Base-by-base conservation (phyloP, 176 grass and related monocot species). In the Triticum dicoccoides region DNA sequence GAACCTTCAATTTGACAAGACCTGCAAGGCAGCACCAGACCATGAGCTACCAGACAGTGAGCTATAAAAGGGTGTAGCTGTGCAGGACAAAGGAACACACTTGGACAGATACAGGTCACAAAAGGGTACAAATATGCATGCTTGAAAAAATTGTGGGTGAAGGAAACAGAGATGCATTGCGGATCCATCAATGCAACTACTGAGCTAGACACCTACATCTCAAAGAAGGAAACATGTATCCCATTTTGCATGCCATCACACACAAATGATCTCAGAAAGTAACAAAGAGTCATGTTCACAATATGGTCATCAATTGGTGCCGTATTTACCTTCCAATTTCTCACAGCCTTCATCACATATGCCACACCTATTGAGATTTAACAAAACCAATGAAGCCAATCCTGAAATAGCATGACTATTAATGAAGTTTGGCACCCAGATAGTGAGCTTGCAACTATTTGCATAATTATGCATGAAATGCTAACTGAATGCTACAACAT, bases 291-390 rank as follows among this genome's bases (percentile, higher is more conserved):
- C n/a, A 0, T 29, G 33, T 76, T 79, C 2, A 2, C 15, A 5
- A 61, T 65, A 87, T 58, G 20, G 18, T 76, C 45, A 87, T 27
- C 39, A 80, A 68, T 29, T 14, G 20, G 27, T 23, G 51, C 33
- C 25, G 69, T 81, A 51, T 71, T 89, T 89, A 99, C 97, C 94
- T 70, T 93, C 32, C 87, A 99, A 89, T 5, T 90, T 88, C 67
- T 99, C 92, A 66, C 90, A 96, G 68, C 97, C 97, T 88, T 90
- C 87, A 79, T 99, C 89, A 70, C 82, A 82, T 90, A 99, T 87
- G 18, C 90, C 87, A 83, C 94, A 97, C 56, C 97, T 73, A 88
- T 69, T 93, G 21, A 99, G 85, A 90, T 96, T 99, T 83, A 97
- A 81, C 82, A 93, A 82, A 9, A 91, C 82, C 83, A 97, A 87